phyloP scores from a whole-genome alignment of 805 yeast genomes.

The Brettanomyces anomalus region DNA sequence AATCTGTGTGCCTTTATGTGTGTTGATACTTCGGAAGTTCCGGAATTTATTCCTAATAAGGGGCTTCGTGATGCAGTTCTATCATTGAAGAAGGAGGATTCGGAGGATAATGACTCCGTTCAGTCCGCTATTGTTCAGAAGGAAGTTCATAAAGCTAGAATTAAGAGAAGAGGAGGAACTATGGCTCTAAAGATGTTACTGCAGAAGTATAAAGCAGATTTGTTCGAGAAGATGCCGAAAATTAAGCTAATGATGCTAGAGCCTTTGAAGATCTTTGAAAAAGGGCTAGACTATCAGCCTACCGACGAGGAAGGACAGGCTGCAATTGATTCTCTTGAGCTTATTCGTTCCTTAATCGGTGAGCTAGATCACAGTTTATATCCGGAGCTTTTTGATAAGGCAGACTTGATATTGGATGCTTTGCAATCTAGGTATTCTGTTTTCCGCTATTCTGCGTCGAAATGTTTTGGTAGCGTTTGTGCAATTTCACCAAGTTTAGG shows the following conservation, averaged over 20 bases:
- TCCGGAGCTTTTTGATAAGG: conserved; percentile 38
- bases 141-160: conserved; percentile 62
- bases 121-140: conserved; percentile 43
- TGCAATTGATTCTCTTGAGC: conserved; percentile 79
- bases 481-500: conserved; percentile 58
- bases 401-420: conserved; percentile 43
- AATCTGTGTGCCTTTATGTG: conserved; percentile 89
- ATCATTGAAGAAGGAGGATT: conserved; percentile 74
- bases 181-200: conserved; percentile 57
- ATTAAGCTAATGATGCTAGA: conserved; percentile 56
- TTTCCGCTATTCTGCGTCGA: conserved; percentile 82
- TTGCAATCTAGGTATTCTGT: conserved; percentile 71
- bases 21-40: conserved; percentile 93
- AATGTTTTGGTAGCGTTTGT: conserved; percentile 76
- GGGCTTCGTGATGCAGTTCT: conserved; percentile 46
- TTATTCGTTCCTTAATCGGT: conserved; percentile 66
- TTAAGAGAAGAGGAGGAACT: conserved; percentile 80
- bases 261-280: conserved; percentile 35
- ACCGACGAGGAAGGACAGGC: conserved; percentile 54
- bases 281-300: conserved; percentile 17
- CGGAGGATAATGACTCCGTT: conserved; percentile 51
- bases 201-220: conserved; percentile 37
- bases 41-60: conserved; percentile 71
- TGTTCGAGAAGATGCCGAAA: conserved; percentile 60
- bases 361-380: conserved; percentile 42